These are phyloP conservation scores for Globisporangium parvum DNA, from an alignment of 352 stramenopile species.

Conservation along the genomic window DNA sequence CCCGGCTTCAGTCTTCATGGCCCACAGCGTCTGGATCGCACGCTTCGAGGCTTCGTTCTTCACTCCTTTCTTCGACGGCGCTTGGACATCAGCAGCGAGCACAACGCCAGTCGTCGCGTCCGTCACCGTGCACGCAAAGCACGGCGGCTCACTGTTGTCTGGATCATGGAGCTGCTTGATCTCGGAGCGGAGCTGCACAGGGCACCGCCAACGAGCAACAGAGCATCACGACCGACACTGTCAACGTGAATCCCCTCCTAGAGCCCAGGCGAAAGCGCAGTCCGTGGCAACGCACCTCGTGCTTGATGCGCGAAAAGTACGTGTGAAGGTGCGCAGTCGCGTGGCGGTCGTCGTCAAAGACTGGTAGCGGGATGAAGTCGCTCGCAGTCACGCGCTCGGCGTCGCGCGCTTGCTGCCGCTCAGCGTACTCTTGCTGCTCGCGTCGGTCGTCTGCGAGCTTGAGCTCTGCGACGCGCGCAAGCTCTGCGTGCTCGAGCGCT, in stretches of 20 bases:
- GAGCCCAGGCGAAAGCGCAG: too few relatives aligned
- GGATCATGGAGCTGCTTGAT: constrained; percentile 38
- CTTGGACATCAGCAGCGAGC: constrained; percentile 49
- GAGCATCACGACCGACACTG: not conserved
- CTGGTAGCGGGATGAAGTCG: constrained; percentile 36
- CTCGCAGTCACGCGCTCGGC: constrained; percentile 24
- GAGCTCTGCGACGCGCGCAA: constrained; percentile 32
- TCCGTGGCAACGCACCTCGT: constrained; percentile 19
- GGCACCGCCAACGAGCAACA: not conserved
- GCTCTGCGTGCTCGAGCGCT: constrained; percentile 16
- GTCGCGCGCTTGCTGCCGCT: constrained; percentile 42
- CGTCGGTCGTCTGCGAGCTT: constrained; percentile 29
- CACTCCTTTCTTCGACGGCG: constrained; percentile 52
- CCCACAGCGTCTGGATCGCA: constrained; percentile 70
- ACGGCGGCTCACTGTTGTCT: constrained; percentile 44
- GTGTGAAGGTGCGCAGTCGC: constrained; percentile 36
- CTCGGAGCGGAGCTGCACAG: constrained; percentile 30
- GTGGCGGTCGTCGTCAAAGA: constrained; percentile 62
- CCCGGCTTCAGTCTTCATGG: constrained; percentile 55
- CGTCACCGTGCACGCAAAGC: constrained; percentile 53
- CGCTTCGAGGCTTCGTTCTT: constrained; percentile 64
- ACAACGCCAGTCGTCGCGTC: constrained; percentile 32
- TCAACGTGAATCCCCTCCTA: too few relatives aligned
- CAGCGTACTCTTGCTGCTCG: constrained; percentile 17
- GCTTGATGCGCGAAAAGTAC: constrained; percentile 67